Evolutionary conservation across 495 filamentous ascomycete genomes (phyloP), one percentile per base, ranked within the genome.

Genomic region (Penicillium chermesinum): DNA sequence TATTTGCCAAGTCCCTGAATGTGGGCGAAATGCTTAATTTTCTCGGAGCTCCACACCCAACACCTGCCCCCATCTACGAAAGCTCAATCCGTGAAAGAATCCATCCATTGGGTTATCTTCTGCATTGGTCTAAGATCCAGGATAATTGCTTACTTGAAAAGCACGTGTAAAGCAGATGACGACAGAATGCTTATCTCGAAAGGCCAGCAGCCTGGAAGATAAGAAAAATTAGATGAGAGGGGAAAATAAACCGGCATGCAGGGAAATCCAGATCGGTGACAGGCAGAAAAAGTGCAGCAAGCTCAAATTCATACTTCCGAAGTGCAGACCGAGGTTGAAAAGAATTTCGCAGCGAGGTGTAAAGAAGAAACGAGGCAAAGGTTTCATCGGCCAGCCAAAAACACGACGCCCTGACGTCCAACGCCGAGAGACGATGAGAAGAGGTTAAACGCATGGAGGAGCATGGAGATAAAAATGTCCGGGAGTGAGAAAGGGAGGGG

Each of bases 331-430:
- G 17, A 37, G 32, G 18, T 34, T 19, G 33, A 37, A 37, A 33
- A 3, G 32, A 15, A 35, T 16, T 2, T 10, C 36, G 40, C 33
- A 10, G 36, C 19, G 37, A 42, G 42, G 38, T 36, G 30, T 39
- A 50, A 47, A 49, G 54, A 18, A 41, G 39, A 35, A 63, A 58
- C 40, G 49, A 51, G 48, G 54, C 53, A 51, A 50, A 52, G 14
- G 30, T 55, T 66, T 57, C 59, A 59, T 66, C 56, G 58, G 58
- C 60, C 67, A 65, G 60, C 62, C 67, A 66, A 70, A 70, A 65
- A 53, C 65, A 64, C 62, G 65, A 69, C 62, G 65, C 66, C 69
- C 67, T 63, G 69, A 69, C 69, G 59, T 67, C 69, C 69, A 72
- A 72, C 69, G 67, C 69, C 67, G 62, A 64, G 57, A 67, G 67